Percentiles rank a stretch among this genome's conserved stretches.
phyloP scores from a whole-genome alignment of 441 rosid species.

The Corymbia calophylla region DNA sequence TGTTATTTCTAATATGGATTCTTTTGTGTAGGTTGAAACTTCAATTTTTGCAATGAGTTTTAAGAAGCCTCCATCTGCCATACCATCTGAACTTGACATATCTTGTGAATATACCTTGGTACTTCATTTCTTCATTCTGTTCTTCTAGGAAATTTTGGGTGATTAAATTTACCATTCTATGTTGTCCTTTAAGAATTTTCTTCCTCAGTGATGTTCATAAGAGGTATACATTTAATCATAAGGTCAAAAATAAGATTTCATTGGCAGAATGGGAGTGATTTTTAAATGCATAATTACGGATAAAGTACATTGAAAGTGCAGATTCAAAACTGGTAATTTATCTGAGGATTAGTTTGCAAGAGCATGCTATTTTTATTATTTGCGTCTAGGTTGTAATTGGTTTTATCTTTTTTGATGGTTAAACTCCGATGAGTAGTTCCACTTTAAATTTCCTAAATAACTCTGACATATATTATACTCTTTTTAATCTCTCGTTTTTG shows the following conservation, averaged over 20 bases:
- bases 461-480: background rate
- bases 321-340: background rate
- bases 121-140: slow-evolving; percentile 1
- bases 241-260: background rate
- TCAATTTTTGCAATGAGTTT: slow-evolving; percentile 88
- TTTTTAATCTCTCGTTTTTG: slow-evolving; percentile 6
- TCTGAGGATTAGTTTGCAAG: background rate
- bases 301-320: background rate
- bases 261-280: background rate
- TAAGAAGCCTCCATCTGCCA: slow-evolving; percentile 43
- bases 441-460: background rate
- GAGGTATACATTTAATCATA: background rate
- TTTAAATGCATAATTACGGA: background rate
- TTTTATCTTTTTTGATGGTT: background rate
- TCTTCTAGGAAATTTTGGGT: background rate
- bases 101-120: slow-evolving; percentile 56
- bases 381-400: background rate
- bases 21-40: slow-evolving; percentile 74
- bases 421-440: background rate
- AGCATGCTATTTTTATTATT: background rate
- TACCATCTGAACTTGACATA: slow-evolving; percentile 66
- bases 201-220: background rate
- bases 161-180: background rate
- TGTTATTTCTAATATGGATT: slow-evolving; percentile 10
- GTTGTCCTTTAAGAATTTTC: background rate